Evolutionary conservation across 148 eudicot genomes (phyloP), one percentile per base, ranked within the genome.

Genomic region (Polygonum maritimum): DNA sequence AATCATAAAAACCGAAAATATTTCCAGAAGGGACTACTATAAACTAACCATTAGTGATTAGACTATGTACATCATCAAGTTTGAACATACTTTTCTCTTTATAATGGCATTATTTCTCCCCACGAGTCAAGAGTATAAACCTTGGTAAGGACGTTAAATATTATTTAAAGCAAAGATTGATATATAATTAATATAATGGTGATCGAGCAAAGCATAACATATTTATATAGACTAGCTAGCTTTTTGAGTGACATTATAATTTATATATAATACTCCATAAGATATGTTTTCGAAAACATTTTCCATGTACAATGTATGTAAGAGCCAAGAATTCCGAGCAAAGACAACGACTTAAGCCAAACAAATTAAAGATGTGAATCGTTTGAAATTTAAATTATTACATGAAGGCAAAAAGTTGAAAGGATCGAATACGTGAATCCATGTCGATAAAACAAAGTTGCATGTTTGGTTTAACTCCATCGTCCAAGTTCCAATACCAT

Each of bases 381-480:
- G 11, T 31, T 62, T 26, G 69, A 62, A 1, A 9, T 60, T 26
- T 26, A 11, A 60, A 60, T 21, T 22, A 60, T 18, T 5, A 5
- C 5, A 18, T 19, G 62, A 55, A 55, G 62, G 36, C 26, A 60
- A 3, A 22, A 22, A 22, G 14, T 9, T 60, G 1, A 1, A 10
- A 22, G 67, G 58, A 15, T 26, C 31, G 31, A 26, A 1, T 52
- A 52, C 4, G 60, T n/a, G 60, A 55, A 55, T 19, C 31, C 26
- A 55, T n/a, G 60, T 55, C 31, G 10, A 21, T 58, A 58, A 21
- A 55, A 55, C 31, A 55, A 55, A 55, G 39, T 3, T 31, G 40
- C 40, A 63, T 63, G 70, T 63, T 63, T 63, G 70, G 70, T 35
- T n/a, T 35, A 63, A 33, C 70, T 26, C 69, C 69, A 31, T 33